These are phyloP conservation scores for Zelonia costaricensis DNA, from an alignment of 208 protist genomes.

Conservation along the genomic window DNA sequence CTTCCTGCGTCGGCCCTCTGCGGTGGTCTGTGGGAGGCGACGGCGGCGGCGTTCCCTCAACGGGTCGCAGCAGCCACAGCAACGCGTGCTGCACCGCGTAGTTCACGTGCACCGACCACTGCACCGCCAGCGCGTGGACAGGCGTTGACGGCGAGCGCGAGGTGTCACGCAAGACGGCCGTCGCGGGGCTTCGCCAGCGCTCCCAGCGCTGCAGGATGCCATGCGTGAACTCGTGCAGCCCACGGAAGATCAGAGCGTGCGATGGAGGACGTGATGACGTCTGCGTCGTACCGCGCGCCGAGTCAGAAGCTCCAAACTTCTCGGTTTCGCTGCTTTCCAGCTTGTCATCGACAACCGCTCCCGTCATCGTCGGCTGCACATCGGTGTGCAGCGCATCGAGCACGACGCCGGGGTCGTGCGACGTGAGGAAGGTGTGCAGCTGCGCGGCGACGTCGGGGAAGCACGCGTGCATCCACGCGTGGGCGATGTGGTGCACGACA, in stretches of 20 bases:
- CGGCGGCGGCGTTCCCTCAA: too few species aligned
- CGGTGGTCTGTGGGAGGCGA: not conserved
- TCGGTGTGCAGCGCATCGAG: conserved; percentile 11
- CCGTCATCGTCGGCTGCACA: not conserved
- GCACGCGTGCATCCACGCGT: conserved; percentile 23
- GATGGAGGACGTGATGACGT: not conserved
- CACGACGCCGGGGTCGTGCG: conserved; percentile 18
- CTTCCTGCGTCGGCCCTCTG: not conserved
- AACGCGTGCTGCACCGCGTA: conserved; percentile 20
- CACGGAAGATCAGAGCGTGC: conserved; percentile 9
- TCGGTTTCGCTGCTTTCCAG: not conserved
- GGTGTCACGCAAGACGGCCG: not conserved
- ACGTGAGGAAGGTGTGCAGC: conserved; percentile 21
- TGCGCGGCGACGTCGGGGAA: conserved; percentile 9
- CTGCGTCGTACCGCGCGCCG: not conserved
- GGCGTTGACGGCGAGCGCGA: not conserved
- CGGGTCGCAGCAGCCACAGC: conserved; percentile 22
- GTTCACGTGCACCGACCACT: conserved; percentile 21
- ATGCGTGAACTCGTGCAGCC: conserved; percentile 10
- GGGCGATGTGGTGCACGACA: conserved; percentile 29
- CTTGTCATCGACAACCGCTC: not conserved
- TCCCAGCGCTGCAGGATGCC: conserved; percentile 26
- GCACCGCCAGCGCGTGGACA: not conserved
- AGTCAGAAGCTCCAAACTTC: not conserved
- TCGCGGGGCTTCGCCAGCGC: not conserved